phyloP scores from a whole-genome alignment of 2,329 filamentous ascomycete species.

The Dothideomycetes sp. region DNA sequence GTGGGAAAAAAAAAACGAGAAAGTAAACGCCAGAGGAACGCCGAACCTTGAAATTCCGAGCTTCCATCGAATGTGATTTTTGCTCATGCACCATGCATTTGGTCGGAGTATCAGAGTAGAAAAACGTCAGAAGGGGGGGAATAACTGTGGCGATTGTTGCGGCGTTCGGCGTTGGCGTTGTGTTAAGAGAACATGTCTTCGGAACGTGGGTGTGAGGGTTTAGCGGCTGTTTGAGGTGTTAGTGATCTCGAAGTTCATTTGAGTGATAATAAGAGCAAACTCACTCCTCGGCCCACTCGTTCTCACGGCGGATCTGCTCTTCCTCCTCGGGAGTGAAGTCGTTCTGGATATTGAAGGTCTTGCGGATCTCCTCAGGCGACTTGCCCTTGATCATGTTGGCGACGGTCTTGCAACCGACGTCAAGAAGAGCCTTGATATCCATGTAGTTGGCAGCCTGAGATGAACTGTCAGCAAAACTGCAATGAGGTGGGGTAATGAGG shows the following conservation, averaged over 20 bases:
- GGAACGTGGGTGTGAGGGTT: not conserved
- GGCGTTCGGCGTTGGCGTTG: too few species aligned
- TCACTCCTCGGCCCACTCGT: slow-evolving; percentile 40
- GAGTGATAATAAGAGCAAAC: not conserved
- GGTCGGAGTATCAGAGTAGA: too few species aligned
- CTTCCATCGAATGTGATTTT: too few species aligned
- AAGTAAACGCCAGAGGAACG: slow-evolving; percentile 10
- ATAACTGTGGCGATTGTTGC: too few species aligned
- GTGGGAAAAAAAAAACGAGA: not conserved
- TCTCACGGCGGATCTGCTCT: slow-evolving; percentile 66
- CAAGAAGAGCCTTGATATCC: slow-evolving; percentile 95
- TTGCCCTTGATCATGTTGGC: slow-evolving; percentile 99
- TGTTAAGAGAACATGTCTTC: too few species aligned
- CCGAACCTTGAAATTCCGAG: too few species aligned
- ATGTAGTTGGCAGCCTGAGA: slow-evolving; percentile 91
- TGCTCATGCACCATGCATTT: too few species aligned
- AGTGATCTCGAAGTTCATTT: not conserved
- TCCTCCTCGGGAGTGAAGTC: slow-evolving; percentile 99
- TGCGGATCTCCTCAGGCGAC: slow-evolving; percentile 96
- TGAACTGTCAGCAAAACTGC: not conserved
- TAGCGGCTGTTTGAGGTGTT: slow-evolving; percentile 6
- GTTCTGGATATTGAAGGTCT: slow-evolving; percentile 99
- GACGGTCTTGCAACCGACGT: slow-evolving; percentile 98
- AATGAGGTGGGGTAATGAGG: not conserved
- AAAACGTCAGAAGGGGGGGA: too few species aligned